Percentiles rank a stretch among this genome's conserved stretches.
phyloP scores from a whole-genome alignment of 805 yeast species.

The Saturnispora besseyi region DNA sequence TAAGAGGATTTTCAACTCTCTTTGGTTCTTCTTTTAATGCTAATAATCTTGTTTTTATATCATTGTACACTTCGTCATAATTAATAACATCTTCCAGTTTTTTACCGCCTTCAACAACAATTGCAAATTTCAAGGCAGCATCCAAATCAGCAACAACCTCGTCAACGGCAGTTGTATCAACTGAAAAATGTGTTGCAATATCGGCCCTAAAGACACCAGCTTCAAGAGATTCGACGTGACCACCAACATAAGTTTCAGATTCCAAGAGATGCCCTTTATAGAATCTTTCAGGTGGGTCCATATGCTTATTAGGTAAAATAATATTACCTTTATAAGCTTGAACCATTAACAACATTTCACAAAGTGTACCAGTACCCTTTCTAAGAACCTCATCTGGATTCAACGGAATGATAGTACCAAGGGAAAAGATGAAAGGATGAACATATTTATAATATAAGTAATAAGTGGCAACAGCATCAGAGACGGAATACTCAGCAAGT shows the following conservation, averaged over 20 bases:
- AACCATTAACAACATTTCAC: conserved; percentile 96
- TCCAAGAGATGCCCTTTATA: conserved; percentile 91
- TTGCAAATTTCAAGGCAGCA: conserved; percentile 69
- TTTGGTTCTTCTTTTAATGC: conserved; percentile 53
- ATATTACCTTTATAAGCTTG: conserved; percentile 80
- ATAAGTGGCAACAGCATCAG: conserved; percentile 98
- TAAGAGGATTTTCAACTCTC: conserved; percentile 71
- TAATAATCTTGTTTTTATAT: conserved; percentile 45
- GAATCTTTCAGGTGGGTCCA: conserved; percentile 89
- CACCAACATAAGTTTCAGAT: conserved; percentile 97
- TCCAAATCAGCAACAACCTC: conserved; percentile 67
- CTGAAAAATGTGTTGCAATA: conserved; percentile 58
- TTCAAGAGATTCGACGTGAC: conserved; percentile 95
- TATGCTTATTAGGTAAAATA: conserved; percentile 84
- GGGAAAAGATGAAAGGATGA: conserved; percentile 92
- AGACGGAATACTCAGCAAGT: conserved; percentile 92
- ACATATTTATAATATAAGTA: conserved; percentile 93
- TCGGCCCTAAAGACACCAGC: conserved; percentile 97
- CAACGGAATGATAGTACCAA: conserved; percentile 90
- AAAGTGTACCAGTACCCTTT: conserved; percentile 96
- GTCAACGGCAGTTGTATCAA: conserved; percentile 78
- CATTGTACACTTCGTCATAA: conserved; percentile 61
- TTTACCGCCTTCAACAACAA: conserved; percentile 71
- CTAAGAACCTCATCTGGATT: conserved; percentile 94
- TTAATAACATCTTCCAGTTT: conserved; percentile 71